Percentiles rank a stretch among this genome's conserved stretches.
phyloP scores from a whole-genome alignment of 75 land plant species.

The Pinus tabuliformis region DNA sequence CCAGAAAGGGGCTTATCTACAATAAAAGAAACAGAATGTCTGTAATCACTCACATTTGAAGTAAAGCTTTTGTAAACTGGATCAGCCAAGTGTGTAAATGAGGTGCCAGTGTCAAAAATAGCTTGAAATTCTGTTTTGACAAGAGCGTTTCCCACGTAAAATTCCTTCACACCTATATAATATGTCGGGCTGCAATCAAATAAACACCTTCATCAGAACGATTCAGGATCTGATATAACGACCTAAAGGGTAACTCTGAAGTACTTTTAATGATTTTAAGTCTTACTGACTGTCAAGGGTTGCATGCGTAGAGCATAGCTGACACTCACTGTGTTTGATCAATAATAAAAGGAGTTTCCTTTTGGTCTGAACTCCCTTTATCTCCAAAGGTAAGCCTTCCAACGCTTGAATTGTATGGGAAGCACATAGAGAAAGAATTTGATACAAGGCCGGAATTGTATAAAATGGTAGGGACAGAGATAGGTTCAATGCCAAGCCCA shows the following conservation, averaged over 20 bases:
- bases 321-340: conserved; percentile 44
- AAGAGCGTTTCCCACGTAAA: background rate
- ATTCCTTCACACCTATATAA: background rate
- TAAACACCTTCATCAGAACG: background rate
- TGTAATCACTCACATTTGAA: conserved; percentile 42
- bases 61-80: conserved; percentile 44
- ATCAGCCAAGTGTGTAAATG: conserved; percentile 70
- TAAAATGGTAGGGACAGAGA: conserved; percentile 74
- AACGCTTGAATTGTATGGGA: conserved; percentile 45
- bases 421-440: conserved; percentile 96
- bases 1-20: too few relatives aligned
- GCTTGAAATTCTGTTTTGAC: conserved; percentile 23
- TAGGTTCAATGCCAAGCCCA: conserved; percentile 73
- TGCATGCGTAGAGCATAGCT: background rate
- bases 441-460: conserved; percentile 46
- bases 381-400: conserved; percentile 89
- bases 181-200: background rate
- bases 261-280: background rate
- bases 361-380: conserved; percentile 56
- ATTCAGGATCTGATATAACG: too few relatives aligned
- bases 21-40: background rate
- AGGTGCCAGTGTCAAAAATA: conserved; percentile 87
- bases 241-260: background rate
- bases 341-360: conserved; percentile 56
- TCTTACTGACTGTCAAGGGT: background rate